Evolutionary conservation across 805 yeast species (phyloP).

Genomic region (Saccharomycopsis sp.): DNA sequence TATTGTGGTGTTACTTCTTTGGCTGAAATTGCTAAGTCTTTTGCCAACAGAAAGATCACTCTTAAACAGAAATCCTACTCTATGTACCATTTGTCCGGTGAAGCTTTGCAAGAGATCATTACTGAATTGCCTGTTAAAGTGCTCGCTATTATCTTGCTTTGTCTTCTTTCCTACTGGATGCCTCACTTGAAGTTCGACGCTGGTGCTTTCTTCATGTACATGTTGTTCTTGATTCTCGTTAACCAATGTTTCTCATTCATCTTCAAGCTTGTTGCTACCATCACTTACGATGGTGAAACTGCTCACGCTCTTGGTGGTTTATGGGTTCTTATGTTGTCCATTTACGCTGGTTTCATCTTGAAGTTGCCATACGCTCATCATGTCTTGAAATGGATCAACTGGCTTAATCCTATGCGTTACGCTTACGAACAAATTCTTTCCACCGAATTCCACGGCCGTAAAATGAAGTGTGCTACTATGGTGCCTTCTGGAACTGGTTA

Average conservation of each 20-base stretch:
- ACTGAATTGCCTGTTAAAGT: conserved; percentile 53
- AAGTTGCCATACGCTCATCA: conserved; percentile 44
- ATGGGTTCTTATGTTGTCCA: conserved; percentile 49
- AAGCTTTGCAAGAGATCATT: conserved; percentile 49
- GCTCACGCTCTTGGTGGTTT: conserved; percentile 53
- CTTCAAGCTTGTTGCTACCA: conserved; percentile 47
- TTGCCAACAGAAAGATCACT: conserved; percentile 55
- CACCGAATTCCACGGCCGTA: conserved; percentile 49
- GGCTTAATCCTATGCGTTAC: conserved; percentile 42
- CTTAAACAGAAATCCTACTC: conserved; percentile 61
- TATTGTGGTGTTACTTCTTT: conserved; percentile 55
- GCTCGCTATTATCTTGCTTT: conserved; percentile 41
- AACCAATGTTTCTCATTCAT: conserved; percentile 48
- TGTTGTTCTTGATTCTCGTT: conserved; percentile 39
- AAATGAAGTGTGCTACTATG: conserved; percentile 42
- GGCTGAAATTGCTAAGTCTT: conserved; percentile 55
- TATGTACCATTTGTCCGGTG: conserved; percentile 59
- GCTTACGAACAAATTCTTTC: conserved; percentile 49
- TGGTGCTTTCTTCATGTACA: conserved; percentile 47
- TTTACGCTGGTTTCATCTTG: conserved; percentile 47
- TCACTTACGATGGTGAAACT: conserved; percentile 46
- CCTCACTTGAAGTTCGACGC: conserved; percentile 44
- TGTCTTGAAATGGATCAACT: conserved; percentile 37
- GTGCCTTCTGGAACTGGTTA: conserved; percentile 56
- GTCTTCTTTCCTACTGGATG: conserved; percentile 47